Conservation (phyloP, 106 monocot genomes). For the Iris macrosiphon region DNA sequence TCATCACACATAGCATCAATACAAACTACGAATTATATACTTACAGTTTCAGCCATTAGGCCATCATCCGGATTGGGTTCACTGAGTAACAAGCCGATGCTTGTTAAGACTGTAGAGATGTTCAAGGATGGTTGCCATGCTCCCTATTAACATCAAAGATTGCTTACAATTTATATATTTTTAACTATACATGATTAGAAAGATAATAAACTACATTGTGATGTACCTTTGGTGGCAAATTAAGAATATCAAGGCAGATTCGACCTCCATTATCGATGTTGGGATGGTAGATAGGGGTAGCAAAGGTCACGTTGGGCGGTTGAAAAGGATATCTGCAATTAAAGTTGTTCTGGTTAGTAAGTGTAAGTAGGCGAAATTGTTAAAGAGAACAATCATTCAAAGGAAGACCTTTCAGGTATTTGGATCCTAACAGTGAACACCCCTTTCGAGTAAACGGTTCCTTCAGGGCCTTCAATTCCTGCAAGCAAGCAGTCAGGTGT, state of each 20-base stretch:
- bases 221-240: slow-evolving; percentile 92
- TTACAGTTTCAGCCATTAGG: slow-evolving; percentile 90
- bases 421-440: slow-evolving; percentile 69
- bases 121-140: slow-evolving; percentile 91
- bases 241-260: slow-evolving; percentile 96
- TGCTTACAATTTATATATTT: neutral
- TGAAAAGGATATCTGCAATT: slow-evolving; percentile 82
- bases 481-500: neutral
- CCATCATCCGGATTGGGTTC: slow-evolving; percentile 98
- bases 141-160: slow-evolving; percentile 35
- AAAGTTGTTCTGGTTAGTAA: neutral
- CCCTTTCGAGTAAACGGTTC: slow-evolving; percentile 68
- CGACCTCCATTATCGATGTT: slow-evolving; percentile 96
- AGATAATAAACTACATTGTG: neutral
- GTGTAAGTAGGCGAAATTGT: neutral
- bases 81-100: slow-evolving; percentile 73
- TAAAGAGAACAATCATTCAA: neutral
- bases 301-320: slow-evolving; percentile 83
- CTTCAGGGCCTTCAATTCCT: slow-evolving; percentile 86
- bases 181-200: neutral
- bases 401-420: slow-evolving; percentile 74
- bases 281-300: slow-evolving; percentile 93
- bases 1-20: neutral
- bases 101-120: slow-evolving; percentile 80
- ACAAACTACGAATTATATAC: slow-evolving; percentile 5